phyloP scores from a whole-genome alignment of 129 eudicot species.

The Flaveria ramosissima region DNA sequence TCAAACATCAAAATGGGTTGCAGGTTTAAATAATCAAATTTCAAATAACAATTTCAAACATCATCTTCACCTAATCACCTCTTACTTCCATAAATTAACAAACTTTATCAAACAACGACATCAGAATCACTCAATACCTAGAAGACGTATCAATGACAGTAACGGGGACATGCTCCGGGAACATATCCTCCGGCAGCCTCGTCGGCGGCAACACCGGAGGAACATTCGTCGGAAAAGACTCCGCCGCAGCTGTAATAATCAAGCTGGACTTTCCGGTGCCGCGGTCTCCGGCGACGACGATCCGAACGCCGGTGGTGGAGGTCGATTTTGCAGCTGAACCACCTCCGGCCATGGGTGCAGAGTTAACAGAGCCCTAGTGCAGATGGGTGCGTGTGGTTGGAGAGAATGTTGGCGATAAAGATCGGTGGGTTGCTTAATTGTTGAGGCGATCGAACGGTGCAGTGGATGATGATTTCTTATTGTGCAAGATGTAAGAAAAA shows the following conservation, averaged over 20 bases:
- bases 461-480: not conserved
- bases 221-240: constrained; percentile 58
- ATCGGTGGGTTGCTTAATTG: constrained; percentile 12
- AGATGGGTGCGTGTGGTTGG: not conserved
- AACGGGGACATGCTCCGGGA: constrained; percentile 80
- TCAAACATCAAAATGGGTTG: too few species aligned
- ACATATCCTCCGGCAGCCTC: constrained; percentile 70
- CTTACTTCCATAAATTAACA: not conserved
- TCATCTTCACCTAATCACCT: not conserved
- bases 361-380: not conserved
- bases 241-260: constrained; percentile 72
- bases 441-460: constrained; percentile 6
- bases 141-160: constrained; percentile 89
- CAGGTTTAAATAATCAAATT: not conserved
- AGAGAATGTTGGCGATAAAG: not conserved
- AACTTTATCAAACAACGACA: not conserved
- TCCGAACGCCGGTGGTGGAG: constrained; percentile 51
- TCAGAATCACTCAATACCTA: constrained; percentile 39
- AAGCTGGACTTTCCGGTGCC: constrained; percentile 88
- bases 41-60: too few species aligned
- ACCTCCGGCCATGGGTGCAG: constrained; percentile 51
- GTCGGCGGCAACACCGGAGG: constrained; percentile 88
- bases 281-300: constrained; percentile 89
- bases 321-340: constrained; percentile 34
- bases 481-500: not conserved